These are phyloP conservation scores for Botrytis tulipae DNA, from an alignment of 2,329 filamentous ascomycete genomes.

Conservation along the genomic window DNA sequence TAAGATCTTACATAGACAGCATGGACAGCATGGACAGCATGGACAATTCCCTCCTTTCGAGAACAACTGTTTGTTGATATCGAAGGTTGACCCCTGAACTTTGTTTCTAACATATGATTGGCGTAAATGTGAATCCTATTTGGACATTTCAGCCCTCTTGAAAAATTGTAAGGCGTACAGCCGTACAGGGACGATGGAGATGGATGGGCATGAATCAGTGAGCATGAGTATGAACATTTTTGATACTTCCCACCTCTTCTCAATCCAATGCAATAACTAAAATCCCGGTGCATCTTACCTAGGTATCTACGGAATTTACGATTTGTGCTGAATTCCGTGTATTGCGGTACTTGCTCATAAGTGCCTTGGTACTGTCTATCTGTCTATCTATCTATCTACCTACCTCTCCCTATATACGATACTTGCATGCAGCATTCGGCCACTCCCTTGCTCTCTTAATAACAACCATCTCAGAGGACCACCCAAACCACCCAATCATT, in stretches of 20 bases:
- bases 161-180: not conserved
- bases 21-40: not conserved
- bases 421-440: not conserved
- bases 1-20: not conserved
- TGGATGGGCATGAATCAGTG: not conserved
- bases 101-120: not conserved
- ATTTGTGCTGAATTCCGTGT: not conserved
- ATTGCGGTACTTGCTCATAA: not conserved
- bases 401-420: not conserved
- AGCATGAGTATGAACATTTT: not conserved
- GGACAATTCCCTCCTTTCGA: not conserved
- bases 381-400: not conserved
- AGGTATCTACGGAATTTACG: not conserved
- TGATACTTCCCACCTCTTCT: not conserved
- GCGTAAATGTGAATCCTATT: not conserved
- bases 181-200: not conserved
- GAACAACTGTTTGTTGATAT: not conserved
- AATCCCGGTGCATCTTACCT: too few relatives aligned
- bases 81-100: constrained; percentile 7
- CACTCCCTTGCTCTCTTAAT: not conserved
- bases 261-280: not conserved
- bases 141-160: not conserved
- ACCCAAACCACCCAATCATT: not conserved
- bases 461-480: not conserved
- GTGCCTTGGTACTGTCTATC: not conserved